Percentiles rank a stretch among this genome's conserved stretches.
Conservation (phyloP, 257 asterid genomes). For the Solanum chiquidenum region DNA sequence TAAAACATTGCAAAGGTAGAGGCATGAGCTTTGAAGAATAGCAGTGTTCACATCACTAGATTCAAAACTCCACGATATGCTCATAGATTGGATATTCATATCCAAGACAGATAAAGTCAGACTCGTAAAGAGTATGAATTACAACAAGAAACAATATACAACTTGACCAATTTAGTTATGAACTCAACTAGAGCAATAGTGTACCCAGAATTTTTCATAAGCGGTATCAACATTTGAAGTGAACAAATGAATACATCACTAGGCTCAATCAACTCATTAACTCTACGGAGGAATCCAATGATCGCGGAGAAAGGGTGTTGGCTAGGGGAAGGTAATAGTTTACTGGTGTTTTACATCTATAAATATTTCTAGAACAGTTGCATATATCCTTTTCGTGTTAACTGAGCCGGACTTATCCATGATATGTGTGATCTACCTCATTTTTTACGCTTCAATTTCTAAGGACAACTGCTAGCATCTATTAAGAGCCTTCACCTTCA, state of each 20-base stretch:
- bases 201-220: background rate
- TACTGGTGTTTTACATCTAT: background rate
- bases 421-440: background rate
- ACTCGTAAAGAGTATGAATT: background rate
- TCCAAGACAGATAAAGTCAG: background rate
- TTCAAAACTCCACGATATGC: background rate
- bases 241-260: background rate
- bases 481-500: background rate
- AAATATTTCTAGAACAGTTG: background rate
- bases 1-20: background rate
- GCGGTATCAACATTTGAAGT: background rate
- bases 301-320: background rate
- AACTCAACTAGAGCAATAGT: background rate
- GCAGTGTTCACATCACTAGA: background rate
- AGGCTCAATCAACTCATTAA: background rate
- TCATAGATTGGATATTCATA: background rate
- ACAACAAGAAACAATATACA: background rate
- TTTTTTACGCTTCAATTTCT: background rate
- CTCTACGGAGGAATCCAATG: background rate
- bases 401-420: background rate
- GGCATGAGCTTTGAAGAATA: background rate
- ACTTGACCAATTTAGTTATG: background rate
- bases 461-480: background rate
- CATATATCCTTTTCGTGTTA: background rate
- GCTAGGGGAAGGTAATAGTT: background rate